Evolutionary conservation across 768 basidiomycete genomes (phyloP).

Genomic region (Rossbeevera mucosa): DNA sequence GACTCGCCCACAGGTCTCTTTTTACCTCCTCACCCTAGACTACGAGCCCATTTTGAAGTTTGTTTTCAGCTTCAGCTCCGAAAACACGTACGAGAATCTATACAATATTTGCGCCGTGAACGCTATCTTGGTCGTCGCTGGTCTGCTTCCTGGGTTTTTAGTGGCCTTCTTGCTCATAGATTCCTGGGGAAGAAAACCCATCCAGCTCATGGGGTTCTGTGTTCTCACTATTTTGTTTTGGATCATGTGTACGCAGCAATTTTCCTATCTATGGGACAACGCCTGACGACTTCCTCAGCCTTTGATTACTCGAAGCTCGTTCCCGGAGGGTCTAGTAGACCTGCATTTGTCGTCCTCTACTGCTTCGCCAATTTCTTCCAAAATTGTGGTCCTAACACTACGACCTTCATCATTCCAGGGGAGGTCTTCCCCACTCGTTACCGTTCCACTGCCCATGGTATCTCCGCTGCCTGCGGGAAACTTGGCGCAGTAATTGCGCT

Average conservation of each 20-base stretch:
- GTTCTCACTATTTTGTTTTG: slow-evolving; percentile 60
- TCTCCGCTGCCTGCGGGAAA: slow-evolving; percentile 77
- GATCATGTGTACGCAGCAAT: slow-evolving; percentile 51
- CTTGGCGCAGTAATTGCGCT: slow-evolving; percentile 75
- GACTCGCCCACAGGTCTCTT: slow-evolving; percentile 52
- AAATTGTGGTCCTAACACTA: slow-evolving; percentile 77
- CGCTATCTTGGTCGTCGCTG: slow-evolving; percentile 64
- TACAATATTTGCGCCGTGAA: slow-evolving; percentile 62
- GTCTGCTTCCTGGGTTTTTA: slow-evolving; percentile 73
- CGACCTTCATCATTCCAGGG: slow-evolving; percentile 74
- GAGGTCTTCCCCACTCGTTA: slow-evolving; percentile 84
- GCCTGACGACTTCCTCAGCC: slow-evolving; percentile 34
- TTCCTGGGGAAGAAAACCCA: slow-evolving; percentile 69
- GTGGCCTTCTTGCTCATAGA: slow-evolving; percentile 58
- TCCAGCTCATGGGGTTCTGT: slow-evolving; percentile 72
- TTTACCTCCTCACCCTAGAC: slow-evolving; percentile 83
- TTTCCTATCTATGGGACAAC: background rate
- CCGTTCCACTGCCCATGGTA: slow-evolving; percentile 76
- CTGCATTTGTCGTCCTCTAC: slow-evolving; percentile 69
- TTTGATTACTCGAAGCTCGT: slow-evolving; percentile 55
- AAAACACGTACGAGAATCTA: slow-evolving; percentile 48
- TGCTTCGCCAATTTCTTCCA: slow-evolving; percentile 82
- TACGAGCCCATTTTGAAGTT: slow-evolving; percentile 27
- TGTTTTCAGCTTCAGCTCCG: background rate
- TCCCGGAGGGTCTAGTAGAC: slow-evolving; percentile 30